These are phyloP conservation scores for Cyberlindnera mycetangii DNA, from an alignment of 805 yeast species.

Conservation along the genomic window DNA sequence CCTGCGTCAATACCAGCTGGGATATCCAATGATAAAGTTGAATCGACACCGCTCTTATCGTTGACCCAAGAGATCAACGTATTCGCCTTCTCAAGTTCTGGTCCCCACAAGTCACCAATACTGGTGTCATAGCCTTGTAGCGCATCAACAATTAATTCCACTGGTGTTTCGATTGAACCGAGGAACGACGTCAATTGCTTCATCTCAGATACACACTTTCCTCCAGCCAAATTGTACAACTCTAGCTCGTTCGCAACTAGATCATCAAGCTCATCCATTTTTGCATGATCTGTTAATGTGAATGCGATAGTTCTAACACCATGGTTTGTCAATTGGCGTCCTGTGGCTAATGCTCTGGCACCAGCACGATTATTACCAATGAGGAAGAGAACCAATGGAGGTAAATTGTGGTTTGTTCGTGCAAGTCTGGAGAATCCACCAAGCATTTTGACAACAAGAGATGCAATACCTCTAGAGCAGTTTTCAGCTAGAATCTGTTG, in stretches of 20 bases:
- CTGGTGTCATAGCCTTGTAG: conserved; percentile 80
- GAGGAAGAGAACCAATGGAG: conserved; percentile 70
- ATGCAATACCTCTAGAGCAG: conserved; percentile 64
- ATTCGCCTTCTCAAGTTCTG: conserved; percentile 38
- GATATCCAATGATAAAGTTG: conserved; percentile 67
- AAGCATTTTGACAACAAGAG: conserved; percentile 53
- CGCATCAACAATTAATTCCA: conserved; percentile 79
- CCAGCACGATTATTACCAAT: conserved; percentile 79
- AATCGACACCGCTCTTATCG: conserved; percentile 32
- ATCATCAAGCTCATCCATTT: conserved; percentile 23
- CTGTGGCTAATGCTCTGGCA: conserved; percentile 71
- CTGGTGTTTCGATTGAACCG: conserved; percentile 61
- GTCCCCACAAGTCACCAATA: conserved; percentile 49
- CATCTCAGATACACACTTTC: conserved; percentile 44
- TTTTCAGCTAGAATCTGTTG: conserved; percentile 53
- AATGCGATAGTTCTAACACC: conserved; percentile 60
- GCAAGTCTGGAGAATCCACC: conserved; percentile 71
- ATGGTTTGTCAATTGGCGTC: conserved; percentile 72
- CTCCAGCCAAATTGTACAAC: conserved; percentile 61
- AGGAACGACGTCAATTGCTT: conserved; percentile 37
- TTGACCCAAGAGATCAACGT: conserved; percentile 69
- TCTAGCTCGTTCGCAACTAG: conserved; percentile 47
- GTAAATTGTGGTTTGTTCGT: conserved; percentile 67
- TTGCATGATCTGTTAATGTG: conserved; percentile 15
- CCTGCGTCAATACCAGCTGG: conserved; percentile 85